Conservation (phyloP, 2,329 filamentous ascomycete species). For the Didymella lethalis region DNA sequence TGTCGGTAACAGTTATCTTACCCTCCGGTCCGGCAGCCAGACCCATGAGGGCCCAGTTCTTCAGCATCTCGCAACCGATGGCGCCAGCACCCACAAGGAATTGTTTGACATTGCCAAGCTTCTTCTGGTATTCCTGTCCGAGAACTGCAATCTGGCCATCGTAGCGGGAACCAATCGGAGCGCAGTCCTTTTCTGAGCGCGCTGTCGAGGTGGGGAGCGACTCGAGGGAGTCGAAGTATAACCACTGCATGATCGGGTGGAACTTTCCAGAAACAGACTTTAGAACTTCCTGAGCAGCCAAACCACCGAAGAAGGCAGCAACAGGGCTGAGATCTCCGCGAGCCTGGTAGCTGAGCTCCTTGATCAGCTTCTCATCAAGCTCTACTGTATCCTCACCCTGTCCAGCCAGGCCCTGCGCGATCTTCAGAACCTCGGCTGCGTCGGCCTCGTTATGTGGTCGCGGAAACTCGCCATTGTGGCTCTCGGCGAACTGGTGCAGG, state of each 20-base stretch:
- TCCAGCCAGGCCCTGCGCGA: slow-evolving; percentile 76
- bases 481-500: slow-evolving; percentile 82
- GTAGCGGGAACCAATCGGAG: slow-evolving; percentile 84
- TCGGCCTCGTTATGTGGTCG: slow-evolving; percentile 85
- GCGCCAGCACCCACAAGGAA: slow-evolving; percentile 97
- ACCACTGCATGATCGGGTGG: slow-evolving; percentile 90
- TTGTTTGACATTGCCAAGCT: slow-evolving; percentile 86
- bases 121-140: slow-evolving; percentile 90
- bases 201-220: slow-evolving; percentile 79
- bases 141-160: slow-evolving; percentile 98
- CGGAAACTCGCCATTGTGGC: slow-evolving; percentile 75
- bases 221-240: slow-evolving; percentile 98
- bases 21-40: slow-evolving; percentile 87
- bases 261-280: slow-evolving; percentile 99
- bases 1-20: slow-evolving; percentile 92
- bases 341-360: slow-evolving; percentile 93
- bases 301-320: slow-evolving; percentile 93
- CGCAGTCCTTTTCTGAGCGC: slow-evolving; percentile 86
- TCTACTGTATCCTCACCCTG: slow-evolving; percentile 75
- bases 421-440: slow-evolving; percentile 76
- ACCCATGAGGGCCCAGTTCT: slow-evolving; percentile 99
- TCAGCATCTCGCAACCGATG: slow-evolving; percentile 98
- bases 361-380: slow-evolving; percentile 89
- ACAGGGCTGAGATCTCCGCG: slow-evolving; percentile 89
- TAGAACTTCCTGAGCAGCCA: slow-evolving; percentile 91